A percentile compares a stretch with the other conserved stretches of the same genome.
phyloP scores from a whole-genome alignment of 73 alveolate species.

The Tetrahymena thermophila region DNA sequence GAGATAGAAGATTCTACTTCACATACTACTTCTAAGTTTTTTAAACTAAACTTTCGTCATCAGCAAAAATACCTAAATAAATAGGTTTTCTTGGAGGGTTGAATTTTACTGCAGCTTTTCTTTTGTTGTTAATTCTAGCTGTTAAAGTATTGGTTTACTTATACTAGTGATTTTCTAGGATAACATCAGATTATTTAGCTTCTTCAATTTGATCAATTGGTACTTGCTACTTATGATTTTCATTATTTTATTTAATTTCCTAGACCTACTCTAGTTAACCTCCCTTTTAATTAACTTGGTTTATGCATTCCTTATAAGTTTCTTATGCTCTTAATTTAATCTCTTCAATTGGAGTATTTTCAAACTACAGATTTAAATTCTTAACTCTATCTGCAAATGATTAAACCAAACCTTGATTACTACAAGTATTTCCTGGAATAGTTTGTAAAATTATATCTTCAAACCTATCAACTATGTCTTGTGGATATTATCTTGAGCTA shows the following conservation, averaged over 20 bases:
- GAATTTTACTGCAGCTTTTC: background rate
- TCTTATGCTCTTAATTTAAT: background rate
- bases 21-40: background rate
- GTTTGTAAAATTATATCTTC: background rate
- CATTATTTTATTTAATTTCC: background rate
- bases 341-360: background rate
- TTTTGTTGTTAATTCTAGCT: background rate
- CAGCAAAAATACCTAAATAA: background rate
- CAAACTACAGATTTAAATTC: background rate
- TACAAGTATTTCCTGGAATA: background rate
- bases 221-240: background rate
- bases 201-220: background rate
- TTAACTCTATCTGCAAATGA: background rate
- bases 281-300: background rate
- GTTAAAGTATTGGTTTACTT: background rate
- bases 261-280: background rate
- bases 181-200: background rate
- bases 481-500: background rate
- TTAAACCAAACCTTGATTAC: background rate
- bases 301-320: background rate
- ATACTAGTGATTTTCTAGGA: background rate
- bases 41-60: background rate
- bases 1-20: background rate
- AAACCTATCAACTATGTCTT: background rate
- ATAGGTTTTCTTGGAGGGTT: background rate